Evolutionary conservation across 164 flowering plant genomes (phyloP).

Genomic region (Echeveria elegans): DNA sequence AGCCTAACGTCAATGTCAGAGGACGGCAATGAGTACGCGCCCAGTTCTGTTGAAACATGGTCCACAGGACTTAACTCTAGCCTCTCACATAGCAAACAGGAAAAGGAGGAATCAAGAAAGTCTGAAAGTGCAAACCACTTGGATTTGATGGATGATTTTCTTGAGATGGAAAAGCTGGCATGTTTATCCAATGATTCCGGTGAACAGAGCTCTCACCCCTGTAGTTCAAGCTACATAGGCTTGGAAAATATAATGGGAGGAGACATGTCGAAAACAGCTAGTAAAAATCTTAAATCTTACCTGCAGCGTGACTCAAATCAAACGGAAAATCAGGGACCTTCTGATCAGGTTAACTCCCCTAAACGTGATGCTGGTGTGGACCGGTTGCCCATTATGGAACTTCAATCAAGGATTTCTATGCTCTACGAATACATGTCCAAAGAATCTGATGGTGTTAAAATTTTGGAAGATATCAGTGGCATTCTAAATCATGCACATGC

Average conservation of each 20-base stretch:
- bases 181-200: constrained; percentile 42
- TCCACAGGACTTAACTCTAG: constrained; percentile 48
- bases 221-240: constrained; percentile 16
- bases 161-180: constrained; percentile 98
- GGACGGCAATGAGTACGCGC: constrained; percentile 73
- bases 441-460: constrained; percentile 29
- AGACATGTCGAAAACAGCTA: constrained; percentile 13
- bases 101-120: constrained; percentile 16
- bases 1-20: constrained; percentile 87
- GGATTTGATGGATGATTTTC: constrained; percentile 94
- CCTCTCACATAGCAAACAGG: constrained; percentile 50
- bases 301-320: constrained; percentile 12
- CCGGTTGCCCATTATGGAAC: constrained; percentile 19
- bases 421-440: constrained; percentile 26
- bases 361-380: constrained; percentile 18
- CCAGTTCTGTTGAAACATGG: constrained; percentile 76
- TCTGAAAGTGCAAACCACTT: constrained; percentile 40
- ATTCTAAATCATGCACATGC: constrained; percentile 38
- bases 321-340: constrained; percentile 9
- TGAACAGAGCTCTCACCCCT: constrained; percentile 25
- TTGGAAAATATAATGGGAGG: constrained; percentile 17
- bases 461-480: constrained; percentile 43
- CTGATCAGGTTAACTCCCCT: constrained; percentile 12
- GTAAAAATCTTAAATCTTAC: constrained; percentile 20
- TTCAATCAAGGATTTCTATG: constrained; percentile 29